phyloP scores from a whole-genome alignment of 805 yeast genomes.

The Nadsonia fulvescens region DNA sequence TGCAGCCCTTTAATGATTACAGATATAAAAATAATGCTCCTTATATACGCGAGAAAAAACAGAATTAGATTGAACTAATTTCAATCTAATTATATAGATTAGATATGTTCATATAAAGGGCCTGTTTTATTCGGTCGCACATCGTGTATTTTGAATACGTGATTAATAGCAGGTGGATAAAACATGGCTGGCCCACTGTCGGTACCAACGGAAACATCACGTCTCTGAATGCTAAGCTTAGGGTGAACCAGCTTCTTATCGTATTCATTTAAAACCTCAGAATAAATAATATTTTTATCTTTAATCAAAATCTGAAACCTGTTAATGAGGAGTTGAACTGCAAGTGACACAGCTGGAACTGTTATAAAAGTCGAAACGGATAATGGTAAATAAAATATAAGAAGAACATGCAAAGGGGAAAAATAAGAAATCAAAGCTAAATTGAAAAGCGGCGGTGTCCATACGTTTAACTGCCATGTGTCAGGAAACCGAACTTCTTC shows the following conservation, averaged over 20 bases:
- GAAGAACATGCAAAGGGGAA: slow-evolving; percentile 37
- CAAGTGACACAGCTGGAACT: slow-evolving; percentile 20
- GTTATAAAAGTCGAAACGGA: slow-evolving; percentile 21
- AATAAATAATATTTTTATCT: slow-evolving; percentile 42
- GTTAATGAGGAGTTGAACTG: slow-evolving; percentile 21
- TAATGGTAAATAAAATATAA: slow-evolving; percentile 24
- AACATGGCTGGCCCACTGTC: no score
- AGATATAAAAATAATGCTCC: no score
- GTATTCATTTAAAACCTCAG: slow-evolving; percentile 46
- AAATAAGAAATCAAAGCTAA: slow-evolving; percentile 32
- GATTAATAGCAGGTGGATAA: no score
- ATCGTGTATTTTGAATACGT: no score
- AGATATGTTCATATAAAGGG: no score
- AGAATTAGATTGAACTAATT: no score
- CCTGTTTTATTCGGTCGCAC: no score
- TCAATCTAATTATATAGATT: no score
- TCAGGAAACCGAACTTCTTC: slow-evolving; percentile 7
- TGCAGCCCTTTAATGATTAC: no score
- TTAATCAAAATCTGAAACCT: slow-evolving; percentile 30
- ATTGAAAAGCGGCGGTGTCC: slow-evolving; percentile 50
- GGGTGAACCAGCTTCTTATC: slow-evolving; percentile 47
- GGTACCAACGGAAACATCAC: slow-evolving; percentile 36
- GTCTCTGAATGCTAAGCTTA: slow-evolving; percentile 28
- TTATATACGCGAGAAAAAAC: no score
- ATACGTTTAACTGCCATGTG: slow-evolving; percentile 42